Evolutionary conservation across 257 asterid species (phyloP), one percentile per base, ranked within the genome.

Genomic region (Striga asiatica): DNA sequence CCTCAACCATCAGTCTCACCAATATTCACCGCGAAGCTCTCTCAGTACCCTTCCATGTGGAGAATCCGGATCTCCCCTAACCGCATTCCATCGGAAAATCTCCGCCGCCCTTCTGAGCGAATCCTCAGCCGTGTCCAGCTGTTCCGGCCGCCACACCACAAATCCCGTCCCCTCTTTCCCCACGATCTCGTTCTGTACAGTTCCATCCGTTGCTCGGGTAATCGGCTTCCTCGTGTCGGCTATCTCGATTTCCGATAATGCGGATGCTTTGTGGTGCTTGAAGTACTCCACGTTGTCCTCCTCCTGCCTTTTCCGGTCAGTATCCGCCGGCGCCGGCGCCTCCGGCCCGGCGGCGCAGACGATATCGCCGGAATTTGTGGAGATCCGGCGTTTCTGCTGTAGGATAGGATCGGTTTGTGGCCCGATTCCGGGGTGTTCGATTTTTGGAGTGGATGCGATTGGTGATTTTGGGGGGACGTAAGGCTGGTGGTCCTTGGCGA

Each of bases 21-120:
- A 83, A 48, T 75, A 3, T 37, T 85, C 95, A 1, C 95, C 79
- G 0, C 85, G 87, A 39, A 89, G 83, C 45, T 64, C 39, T 14
- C 98, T 66, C 0, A 86, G 84, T 8, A 89, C 75, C 66, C 84
- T 72, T 2, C 95, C 96, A 24, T 86, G 98, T 0, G 98, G 96
- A 2, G 96, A 86, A 57, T 86, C 77, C 1, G 95, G 96, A 39
- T 89, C 94, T 0, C 98, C 98, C 37, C 94, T 71, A 61, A 25
- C 25, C 2, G 88, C 89, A 19, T 73, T 83, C 68, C 19, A 5
- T 58, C 47, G 59, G 54, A 80, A 86, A 14, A 81, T 71, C 78
- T 80, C 84, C 69, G 31, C 47, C 29, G 93, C 95, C 47, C 91
- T 47, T 6, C 69, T 56, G 1, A 89, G 81, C 7, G 95, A 39